Base-by-base conservation (phyloP, 2,329 filamentous ascomycete genomes). In the Ceratocystis smalleyi region DNA sequence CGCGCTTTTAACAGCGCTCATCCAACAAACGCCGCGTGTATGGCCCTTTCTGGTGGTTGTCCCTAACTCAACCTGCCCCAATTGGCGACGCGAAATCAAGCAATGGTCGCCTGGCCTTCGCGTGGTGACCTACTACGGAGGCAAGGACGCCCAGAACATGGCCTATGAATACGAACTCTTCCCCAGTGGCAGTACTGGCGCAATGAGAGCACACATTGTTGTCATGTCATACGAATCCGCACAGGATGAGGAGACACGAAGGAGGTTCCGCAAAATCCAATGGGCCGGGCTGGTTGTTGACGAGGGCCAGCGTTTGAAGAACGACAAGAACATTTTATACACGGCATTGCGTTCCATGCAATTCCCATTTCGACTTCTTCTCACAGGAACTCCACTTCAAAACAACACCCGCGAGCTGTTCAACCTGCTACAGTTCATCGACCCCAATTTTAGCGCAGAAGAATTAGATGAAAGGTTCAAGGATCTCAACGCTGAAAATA, bases 51-150 rank as follows among this genome's bases (percentile, higher is more conserved):
- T 99, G 17, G 81, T 97, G 2, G 90, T 96, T 1, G 92, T 95
- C 0, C 94, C 94, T 0, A 97, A 97, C 71, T 86, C 92, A 0
- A 99, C 94, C 0, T 95, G 91, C 73, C 84, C 91, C n/a, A 99
- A 99, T 72, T 99, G 94, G 92, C 87, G 92, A 5, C 85, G 92
- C 60, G 94, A 99, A 72, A 90, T 97, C 73, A 95, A 95, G 76
- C 86, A 88, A 69, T 99, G 92, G 92, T 86, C 88, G 0, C 92
- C 92, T 1, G 83, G 83, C 5, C 76, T 97, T 43, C 84, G 91
- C 51, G 91, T 95, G 5, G 91, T 96, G n/a, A 87, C 91, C 0
- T 97, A 94, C 72, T 95, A 95, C 72, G 94, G 94, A 57, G 87
- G 87, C 17, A 81, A 80, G 61, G 80, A 81, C 60, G 80, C 91